Evolutionary conservation across 169 alveolate genomes (phyloP), one percentile per base, ranked within the genome.

Genomic region (Theileria parva): DNA sequence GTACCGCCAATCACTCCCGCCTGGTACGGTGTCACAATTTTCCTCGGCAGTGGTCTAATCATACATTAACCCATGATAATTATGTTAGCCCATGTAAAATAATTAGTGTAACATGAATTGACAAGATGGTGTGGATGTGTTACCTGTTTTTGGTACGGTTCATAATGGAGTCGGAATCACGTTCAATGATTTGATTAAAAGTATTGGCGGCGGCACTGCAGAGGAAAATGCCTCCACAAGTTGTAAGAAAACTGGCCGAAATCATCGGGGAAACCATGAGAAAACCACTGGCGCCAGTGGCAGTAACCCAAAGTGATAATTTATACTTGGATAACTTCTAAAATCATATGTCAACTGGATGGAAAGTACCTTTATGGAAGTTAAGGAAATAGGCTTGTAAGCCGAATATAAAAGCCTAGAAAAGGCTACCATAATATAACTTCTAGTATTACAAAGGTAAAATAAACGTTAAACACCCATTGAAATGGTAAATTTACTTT

Each of bases 141-240:
- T 78, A 89, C 87, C 95, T 88, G 61, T 83, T 80, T 30, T 86
- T 76, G n/a, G 95, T 91, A 44, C 95, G 63, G 21, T 64, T 64
- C 95, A 91, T 91, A 63, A 87, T 25, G 21, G 84, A 73, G 61
- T 91, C 95, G 8, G 79, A 73, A 65, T 85, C 79, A 23, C 91
- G 78, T 65, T 91, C 95, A 21, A 81, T 85, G 32, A 91, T 87
- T 30, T 91, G 95, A 69, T 91, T 91, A 78, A 88, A 85, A 28
- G 88, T 81, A 59, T 91, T 88, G 0, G 95, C 92, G 25, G 93
- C 90, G 15, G 91, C 68, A 84, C 93, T 87, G 71, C 95, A 91
- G 15, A 87, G 66, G 79, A 81, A 91, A 19, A 91, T 83, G 7
- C 95, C 95, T 11, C 87, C 91, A 32, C 85, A 64, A 11, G 83